Conservation (phyloP, 148 eudicot species). For the Mesembryanthemum crystallinum region DNA sequence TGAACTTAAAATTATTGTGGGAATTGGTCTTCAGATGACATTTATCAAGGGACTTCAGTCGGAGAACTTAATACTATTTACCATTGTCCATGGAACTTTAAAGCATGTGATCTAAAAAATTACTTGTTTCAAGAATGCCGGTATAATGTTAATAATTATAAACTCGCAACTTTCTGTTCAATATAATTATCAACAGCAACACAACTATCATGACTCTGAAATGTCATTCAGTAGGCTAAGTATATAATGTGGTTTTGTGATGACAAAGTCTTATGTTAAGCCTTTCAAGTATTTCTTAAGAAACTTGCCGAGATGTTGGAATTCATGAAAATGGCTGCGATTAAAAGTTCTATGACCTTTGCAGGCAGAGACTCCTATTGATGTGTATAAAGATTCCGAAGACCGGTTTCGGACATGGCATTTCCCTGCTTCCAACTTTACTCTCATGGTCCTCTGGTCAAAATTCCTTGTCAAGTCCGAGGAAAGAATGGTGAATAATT, state of each 20-base stretch:
- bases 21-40: no score
- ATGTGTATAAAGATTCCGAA: conserved; percentile 46
- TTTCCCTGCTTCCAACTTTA: conserved; percentile 61
- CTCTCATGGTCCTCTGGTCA: conserved; percentile 60
- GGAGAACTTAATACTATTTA: no score
- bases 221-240: neutral
- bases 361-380: conserved; percentile 57
- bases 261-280: neutral
- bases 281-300: neutral
- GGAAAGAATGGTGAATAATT: conserved; percentile 48
- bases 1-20: no score
- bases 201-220: neutral
- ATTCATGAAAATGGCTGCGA: neutral
- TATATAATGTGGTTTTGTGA: neutral
- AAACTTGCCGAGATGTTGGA: neutral
- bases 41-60: no score
- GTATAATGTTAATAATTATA: neutral
- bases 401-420: conserved; percentile 56
- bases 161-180: neutral
- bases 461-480: conserved; percentile 42
- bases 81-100: no score
- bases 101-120: neutral
- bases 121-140: neutral
- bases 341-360: neutral
- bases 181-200: neutral